These are phyloP conservation scores for Anacardium occidentale DNA, from an alignment of 345 rosid species.

Conservation along the genomic window DNA sequence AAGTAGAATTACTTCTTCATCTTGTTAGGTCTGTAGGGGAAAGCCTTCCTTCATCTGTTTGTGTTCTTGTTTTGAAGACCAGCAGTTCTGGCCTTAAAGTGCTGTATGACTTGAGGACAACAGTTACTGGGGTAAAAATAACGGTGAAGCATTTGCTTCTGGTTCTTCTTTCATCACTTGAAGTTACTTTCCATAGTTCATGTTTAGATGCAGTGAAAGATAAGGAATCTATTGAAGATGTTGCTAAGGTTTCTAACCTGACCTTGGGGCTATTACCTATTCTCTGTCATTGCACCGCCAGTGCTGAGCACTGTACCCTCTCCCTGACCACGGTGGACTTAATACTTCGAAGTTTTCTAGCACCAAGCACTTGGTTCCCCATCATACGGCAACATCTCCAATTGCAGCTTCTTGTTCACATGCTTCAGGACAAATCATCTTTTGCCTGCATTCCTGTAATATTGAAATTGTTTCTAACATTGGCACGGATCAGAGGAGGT, in stretches of 20 bases:
- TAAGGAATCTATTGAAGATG: slow-evolving; percentile 44
- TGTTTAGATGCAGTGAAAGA: slow-evolving; percentile 29
- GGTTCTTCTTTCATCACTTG: slow-evolving; percentile 57
- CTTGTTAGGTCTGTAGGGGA: slow-evolving; percentile 48
- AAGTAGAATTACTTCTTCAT: slow-evolving; percentile 64
- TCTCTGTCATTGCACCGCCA: slow-evolving; percentile 61
- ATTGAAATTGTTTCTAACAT: slow-evolving; percentile 70
- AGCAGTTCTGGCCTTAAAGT: slow-evolving; percentile 61
- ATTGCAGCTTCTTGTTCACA: slow-evolving; percentile 51
- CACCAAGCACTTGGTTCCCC: slow-evolving; percentile 87
- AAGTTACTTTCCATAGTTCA: slow-evolving; percentile 34
- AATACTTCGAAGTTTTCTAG: slow-evolving; percentile 54
- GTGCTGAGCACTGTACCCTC: slow-evolving; percentile 52
- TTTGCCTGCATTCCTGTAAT: slow-evolving; percentile 44
- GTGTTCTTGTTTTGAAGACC: slow-evolving; percentile 54
- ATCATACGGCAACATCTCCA: slow-evolving; percentile 67
- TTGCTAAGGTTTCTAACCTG: slow-evolving; percentile 61
- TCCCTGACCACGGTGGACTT: slow-evolving; percentile 63
- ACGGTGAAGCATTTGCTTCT: slow-evolving; percentile 58
- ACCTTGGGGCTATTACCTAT: slow-evolving; percentile 67
- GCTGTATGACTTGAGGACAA: slow-evolving; percentile 51
- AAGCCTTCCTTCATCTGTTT: slow-evolving; percentile 41
- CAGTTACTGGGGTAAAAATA: slow-evolving; percentile 38
- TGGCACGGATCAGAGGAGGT: slow-evolving; percentile 76
- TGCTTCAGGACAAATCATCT: slow-evolving; percentile 65